Percentiles rank a stretch among this genome's conserved stretches.
These are phyloP conservation scores for Aureobasidium mangrovei DNA, from an alignment of 2,329 filamentous ascomycete genomes.

Conservation along the genomic window DNA sequence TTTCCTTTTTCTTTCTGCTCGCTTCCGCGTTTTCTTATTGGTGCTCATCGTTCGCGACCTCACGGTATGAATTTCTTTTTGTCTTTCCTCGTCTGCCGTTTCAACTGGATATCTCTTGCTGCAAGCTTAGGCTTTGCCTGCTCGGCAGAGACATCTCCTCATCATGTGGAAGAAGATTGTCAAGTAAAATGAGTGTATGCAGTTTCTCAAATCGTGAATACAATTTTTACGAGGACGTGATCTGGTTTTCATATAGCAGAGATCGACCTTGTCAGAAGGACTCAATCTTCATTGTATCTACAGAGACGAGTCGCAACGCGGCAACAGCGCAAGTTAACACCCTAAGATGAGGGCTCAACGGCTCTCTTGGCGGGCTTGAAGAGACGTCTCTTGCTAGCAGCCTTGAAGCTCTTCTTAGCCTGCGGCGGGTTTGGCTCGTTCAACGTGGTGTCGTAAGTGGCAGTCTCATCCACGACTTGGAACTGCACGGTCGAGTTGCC, in stretches of 20 bases:
- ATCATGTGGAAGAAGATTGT: too few relatives aligned
- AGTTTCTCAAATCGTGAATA: too few relatives aligned
- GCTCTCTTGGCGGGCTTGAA: constrained; percentile 9
- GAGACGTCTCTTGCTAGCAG: constrained; percentile 7
- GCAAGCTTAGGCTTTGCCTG: too few relatives aligned
- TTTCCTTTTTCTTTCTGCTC: not conserved
- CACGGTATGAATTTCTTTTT: not conserved
- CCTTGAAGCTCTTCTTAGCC: constrained; percentile 3
- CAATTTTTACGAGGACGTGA: too few relatives aligned
- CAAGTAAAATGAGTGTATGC: too few relatives aligned
- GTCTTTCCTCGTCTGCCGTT: not conserved
- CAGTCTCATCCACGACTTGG: not conserved
- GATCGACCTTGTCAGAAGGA: too few relatives aligned
- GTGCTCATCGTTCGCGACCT: not conserved
- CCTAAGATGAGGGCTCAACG: not conserved
- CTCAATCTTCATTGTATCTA: too few relatives aligned
- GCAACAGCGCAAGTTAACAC: too few relatives aligned
- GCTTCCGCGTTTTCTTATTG: not conserved
- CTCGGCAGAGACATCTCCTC: too few relatives aligned
- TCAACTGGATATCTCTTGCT: not conserved
- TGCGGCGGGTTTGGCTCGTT: constrained; percentile 8
- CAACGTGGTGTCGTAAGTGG: constrained; percentile 13
- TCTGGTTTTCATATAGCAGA: too few relatives aligned
- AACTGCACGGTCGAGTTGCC: constrained; percentile 22
- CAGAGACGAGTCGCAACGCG: too few relatives aligned